Evolutionary conservation across 768 basidiomycete species (phyloP).

Genomic region (Tricholoma sp.): DNA sequence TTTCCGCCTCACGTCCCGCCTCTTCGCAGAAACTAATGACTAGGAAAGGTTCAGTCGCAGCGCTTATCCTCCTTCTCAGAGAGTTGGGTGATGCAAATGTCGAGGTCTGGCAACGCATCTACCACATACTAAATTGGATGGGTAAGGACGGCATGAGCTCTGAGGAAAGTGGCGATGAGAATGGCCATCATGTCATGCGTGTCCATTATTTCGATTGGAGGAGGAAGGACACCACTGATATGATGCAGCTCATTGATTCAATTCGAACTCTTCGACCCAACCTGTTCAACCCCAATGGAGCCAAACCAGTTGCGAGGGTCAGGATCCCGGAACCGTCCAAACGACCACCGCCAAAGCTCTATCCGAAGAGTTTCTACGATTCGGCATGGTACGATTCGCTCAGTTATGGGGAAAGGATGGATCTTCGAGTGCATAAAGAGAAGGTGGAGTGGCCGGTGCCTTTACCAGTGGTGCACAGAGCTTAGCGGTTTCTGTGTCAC

Average conservation of each 20-base stretch:
- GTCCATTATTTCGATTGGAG: background rate
- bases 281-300: background rate
- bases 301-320: background rate
- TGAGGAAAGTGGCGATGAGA: background rate
- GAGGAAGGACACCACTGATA: background rate
- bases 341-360: background rate
- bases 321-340: background rate
- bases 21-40: too few species aligned
- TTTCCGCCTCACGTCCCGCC: too few species aligned
- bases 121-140: background rate
- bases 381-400: background rate
- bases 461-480: background rate
- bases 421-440: background rate
- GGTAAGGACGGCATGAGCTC: background rate
- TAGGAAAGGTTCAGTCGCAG: background rate
- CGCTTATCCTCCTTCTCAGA: background rate
- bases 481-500: background rate
- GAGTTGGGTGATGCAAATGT: background rate
- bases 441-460: background rate
- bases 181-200: background rate
- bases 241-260: background rate
- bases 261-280: background rate
- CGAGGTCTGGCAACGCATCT: background rate
- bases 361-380: background rate
- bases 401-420: background rate